Conservation (phyloP, 202 grass and related monocot species). For the Alloteropsis angusta region DNA sequence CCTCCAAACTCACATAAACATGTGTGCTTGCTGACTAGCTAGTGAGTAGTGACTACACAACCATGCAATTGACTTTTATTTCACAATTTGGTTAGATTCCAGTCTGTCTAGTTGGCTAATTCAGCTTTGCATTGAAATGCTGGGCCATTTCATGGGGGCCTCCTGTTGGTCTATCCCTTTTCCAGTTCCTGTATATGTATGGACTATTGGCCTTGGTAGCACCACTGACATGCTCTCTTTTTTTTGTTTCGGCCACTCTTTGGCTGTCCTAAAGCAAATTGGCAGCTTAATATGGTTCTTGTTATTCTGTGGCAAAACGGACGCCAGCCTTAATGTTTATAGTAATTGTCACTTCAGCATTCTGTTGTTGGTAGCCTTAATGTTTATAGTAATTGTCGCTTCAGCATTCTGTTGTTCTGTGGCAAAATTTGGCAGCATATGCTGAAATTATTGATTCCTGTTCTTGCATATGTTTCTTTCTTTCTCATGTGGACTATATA, state of each 20-base stretch:
- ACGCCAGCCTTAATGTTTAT: neutral
- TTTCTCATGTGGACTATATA: neutral
- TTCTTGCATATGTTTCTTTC: neutral
- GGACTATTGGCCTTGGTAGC: constrained; percentile 1
- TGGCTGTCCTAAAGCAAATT: neutral
- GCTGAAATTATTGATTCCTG: neutral
- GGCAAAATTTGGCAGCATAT: neutral
- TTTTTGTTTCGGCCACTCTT: neutral
- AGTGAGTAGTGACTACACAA: neutral
- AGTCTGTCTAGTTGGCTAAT: neutral
- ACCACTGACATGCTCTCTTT: constrained; percentile 14
- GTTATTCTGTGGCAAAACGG: neutral
- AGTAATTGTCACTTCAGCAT: neutral
- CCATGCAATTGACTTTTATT: neutral
- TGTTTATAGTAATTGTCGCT: neutral
- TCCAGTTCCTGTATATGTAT: neutral
- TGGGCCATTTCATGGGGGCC: neutral
- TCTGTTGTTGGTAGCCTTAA: neutral
- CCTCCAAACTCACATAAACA: neutral
- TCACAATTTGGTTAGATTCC: neutral
- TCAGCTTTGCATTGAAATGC: neutral
- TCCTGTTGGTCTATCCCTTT: neutral
- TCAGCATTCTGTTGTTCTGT: neutral
- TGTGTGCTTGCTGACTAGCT: neutral
- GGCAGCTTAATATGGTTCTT: neutral